These are phyloP conservation scores for Fraxinus sp. DNA, from an alignment of 305 asterid species.

Conservation along the genomic window DNA sequence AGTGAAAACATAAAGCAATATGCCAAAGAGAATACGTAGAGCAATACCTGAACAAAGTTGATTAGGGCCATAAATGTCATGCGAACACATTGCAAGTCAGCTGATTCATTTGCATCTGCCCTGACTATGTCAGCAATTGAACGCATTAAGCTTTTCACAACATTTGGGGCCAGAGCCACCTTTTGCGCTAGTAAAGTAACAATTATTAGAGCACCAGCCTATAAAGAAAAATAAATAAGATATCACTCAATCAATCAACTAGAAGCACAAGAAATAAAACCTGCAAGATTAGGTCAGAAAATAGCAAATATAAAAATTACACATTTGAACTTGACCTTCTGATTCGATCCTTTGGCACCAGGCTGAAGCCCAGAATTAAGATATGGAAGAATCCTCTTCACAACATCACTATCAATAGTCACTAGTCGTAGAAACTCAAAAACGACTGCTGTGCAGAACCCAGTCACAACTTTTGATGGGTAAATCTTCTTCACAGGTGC, in stretches of 20 bases:
- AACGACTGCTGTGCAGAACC: slow-evolving; percentile 78
- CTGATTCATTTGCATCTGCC: slow-evolving; percentile 51
- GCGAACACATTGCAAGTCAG: slow-evolving; percentile 68
- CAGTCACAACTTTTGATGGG: slow-evolving; percentile 55
- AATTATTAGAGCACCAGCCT: slow-evolving; percentile 93
- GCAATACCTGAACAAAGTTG: slow-evolving; percentile 77
- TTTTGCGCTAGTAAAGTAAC: slow-evolving; percentile 75
- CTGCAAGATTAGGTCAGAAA: not conserved
- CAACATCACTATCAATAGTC: slow-evolving; percentile 51
- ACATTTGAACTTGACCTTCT: slow-evolving; percentile 52
- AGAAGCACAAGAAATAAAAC: slow-evolving; percentile 3
- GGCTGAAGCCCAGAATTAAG: slow-evolving; percentile 61
- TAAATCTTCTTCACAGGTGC: slow-evolving; percentile 56
- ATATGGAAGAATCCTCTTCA: slow-evolving; percentile 70
- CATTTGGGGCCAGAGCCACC: slow-evolving; percentile 56
- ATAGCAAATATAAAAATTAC: not conserved
- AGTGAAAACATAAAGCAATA: not conserved
- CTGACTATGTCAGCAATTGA: slow-evolving; percentile 61
- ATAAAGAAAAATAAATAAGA: slow-evolving; percentile 20
- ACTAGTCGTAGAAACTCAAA: slow-evolving; percentile 68
- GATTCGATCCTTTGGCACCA: slow-evolving; percentile 53
- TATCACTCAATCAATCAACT: slow-evolving; percentile 10
- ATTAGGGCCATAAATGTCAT: slow-evolving; percentile 73
- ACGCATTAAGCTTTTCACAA: slow-evolving; percentile 65
- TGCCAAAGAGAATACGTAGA: not conserved